phyloP scores from a whole-genome alignment of 805 yeast species.

The Starmerella tilneyi region DNA sequence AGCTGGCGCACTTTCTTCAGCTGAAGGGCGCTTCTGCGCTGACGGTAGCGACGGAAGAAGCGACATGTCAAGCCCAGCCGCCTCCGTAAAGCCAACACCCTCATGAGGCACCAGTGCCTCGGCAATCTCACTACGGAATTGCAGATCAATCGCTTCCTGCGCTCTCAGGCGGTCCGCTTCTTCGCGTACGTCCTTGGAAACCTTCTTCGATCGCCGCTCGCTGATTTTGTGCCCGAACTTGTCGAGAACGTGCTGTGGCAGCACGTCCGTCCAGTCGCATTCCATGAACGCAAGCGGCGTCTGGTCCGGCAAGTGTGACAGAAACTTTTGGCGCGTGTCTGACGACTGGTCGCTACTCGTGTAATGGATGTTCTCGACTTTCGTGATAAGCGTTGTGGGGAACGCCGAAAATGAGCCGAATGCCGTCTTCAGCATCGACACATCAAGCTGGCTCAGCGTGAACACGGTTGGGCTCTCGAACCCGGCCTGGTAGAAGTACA shows the following conservation, averaged over 20 bases:
- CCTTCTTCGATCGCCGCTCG: conserved; percentile 23
- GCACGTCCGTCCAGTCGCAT: conserved; percentile 59
- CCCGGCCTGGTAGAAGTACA: conserved; percentile 68
- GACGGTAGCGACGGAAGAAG: conserved; percentile 22
- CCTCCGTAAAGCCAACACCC: neutral
- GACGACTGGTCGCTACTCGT: conserved; percentile 48
- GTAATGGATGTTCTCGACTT: conserved; percentile 58
- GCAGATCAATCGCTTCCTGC: conserved; percentile 32
- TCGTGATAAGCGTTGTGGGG: conserved; percentile 54
- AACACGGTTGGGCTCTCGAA: conserved; percentile 56
- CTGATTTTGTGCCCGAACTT: conserved; percentile 26
- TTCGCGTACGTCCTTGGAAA: conserved; percentile 24
- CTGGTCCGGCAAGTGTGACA: conserved; percentile 76
- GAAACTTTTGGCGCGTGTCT: conserved; percentile 53
- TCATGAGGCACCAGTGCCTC: conserved; percentile 22
- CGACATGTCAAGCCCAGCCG: conserved; percentile 16
- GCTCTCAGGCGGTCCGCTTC: conserved; percentile 27
- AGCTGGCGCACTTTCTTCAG: conserved; percentile 14
- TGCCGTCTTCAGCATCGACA: conserved; percentile 54
- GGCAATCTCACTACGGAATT: conserved; percentile 29
- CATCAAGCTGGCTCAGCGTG: conserved; percentile 69
- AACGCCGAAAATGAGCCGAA: conserved; percentile 54
- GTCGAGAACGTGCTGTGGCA: conserved; percentile 26
- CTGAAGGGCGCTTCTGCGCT: neutral
- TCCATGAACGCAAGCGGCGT: conserved; percentile 76